Percentiles rank a stretch among this genome's conserved stretches.
Evolutionary conservation across 345 rosid genomes (phyloP).

Genomic region (Pistacia integerrima): DNA sequence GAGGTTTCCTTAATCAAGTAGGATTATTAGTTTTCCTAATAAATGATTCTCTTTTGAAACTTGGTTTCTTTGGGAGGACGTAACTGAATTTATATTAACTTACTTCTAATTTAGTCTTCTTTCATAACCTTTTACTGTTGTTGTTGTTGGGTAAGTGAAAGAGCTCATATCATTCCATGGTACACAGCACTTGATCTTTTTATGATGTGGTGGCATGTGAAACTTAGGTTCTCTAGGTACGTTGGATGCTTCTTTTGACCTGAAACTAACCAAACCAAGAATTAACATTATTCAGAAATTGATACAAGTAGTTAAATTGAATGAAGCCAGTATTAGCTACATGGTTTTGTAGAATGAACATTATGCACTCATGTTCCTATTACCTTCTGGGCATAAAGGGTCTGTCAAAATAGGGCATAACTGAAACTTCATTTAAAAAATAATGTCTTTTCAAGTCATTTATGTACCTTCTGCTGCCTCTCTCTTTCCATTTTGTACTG

Average conservation of each 20-base stretch:
- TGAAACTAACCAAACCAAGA: conserved; percentile 17
- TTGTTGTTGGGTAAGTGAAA: conserved; percentile 33
- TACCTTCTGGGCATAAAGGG: conserved; percentile 96
- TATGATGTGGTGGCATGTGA: conserved; percentile 76
- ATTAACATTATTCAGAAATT: too few species aligned
- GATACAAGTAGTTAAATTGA: too few species aligned
- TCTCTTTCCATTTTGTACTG: conserved; percentile 94
- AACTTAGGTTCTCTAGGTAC: conserved; percentile 82
- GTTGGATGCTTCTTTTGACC: conserved; percentile 86
- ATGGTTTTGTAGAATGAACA: neutral
- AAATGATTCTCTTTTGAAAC: too few species aligned
- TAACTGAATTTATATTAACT: too few species aligned
- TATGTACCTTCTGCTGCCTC: conserved; percentile 69
- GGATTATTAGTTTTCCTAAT: too few species aligned
- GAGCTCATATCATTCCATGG: conserved; percentile 60
- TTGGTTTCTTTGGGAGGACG: too few species aligned
- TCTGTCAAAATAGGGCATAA: conserved; percentile 77
- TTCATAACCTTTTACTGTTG: conserved; percentile 20
- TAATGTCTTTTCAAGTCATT: conserved; percentile 2
- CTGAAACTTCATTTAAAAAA: neutral
- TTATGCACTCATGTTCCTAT: neutral
- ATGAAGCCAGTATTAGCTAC: neutral
- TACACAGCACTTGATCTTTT: conserved; percentile 79
- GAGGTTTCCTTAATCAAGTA: too few species aligned
- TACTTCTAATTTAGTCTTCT: neutral